phyloP scores from a whole-genome alignment of 2,329 filamentous ascomycete species.

The Gremmenia infestans region DNA sequence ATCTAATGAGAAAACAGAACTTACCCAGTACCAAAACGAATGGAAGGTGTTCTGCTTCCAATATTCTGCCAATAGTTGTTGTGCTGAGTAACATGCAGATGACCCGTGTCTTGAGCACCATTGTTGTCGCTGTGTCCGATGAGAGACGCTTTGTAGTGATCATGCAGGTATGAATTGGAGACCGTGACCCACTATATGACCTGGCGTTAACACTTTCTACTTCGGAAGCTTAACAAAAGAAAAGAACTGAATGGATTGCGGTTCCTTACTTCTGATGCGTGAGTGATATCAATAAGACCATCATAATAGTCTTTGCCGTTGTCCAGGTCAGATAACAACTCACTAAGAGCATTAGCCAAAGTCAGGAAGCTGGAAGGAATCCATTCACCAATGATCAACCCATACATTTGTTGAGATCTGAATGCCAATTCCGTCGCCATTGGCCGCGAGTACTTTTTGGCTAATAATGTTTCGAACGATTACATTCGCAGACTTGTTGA shows the following conservation, averaged over 20 bases:
- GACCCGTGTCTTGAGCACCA: slow-evolving; percentile 24
- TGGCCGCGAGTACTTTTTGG: slow-evolving; percentile 40
- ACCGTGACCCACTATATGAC: slow-evolving; percentile 34
- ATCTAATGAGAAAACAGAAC: no score
- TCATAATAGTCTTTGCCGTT: slow-evolving; percentile 40
- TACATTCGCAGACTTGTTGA: slow-evolving; percentile 47
- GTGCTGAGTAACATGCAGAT: slow-evolving; percentile 25
- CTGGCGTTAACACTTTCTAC: no score
- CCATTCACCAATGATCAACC: slow-evolving; percentile 38
- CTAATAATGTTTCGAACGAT: slow-evolving; percentile 54
- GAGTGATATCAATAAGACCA: slow-evolving; percentile 40
- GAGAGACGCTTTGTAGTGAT: slow-evolving; percentile 34
- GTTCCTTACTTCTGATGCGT: slow-evolving; percentile 34
- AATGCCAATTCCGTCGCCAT: slow-evolving; percentile 47
- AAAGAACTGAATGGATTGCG: no score
- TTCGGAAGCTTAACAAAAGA: no score
- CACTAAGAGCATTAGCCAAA: slow-evolving; percentile 13
- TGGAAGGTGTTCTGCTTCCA: slow-evolving; percentile 40
- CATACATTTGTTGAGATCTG: slow-evolving; percentile 44
- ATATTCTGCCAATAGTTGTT: slow-evolving; percentile 25
- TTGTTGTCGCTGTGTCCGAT: slow-evolving; percentile 29
- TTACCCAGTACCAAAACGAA: slow-evolving; percentile 58
- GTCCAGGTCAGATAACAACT: slow-evolving; percentile 34
- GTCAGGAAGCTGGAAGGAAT: not conserved
- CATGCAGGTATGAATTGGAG: slow-evolving; percentile 39